Evolutionary conservation across 2,329 filamentous ascomycete genomes (phyloP).

Genomic region (Cyclaneusma minus): DNA sequence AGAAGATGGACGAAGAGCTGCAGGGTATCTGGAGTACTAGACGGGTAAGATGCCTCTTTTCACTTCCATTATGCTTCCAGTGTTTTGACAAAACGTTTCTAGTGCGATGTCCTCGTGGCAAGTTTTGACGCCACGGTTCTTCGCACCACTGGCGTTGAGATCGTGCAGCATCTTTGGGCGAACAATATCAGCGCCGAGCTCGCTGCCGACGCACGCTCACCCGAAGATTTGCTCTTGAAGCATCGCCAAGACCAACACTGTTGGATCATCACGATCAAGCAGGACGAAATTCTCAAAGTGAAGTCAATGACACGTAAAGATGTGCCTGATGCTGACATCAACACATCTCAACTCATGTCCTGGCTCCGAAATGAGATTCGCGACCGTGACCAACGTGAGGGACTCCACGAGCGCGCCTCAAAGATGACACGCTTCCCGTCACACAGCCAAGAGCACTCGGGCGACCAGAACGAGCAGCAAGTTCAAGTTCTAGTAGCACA

Average conservation of each 20-base stretch:
- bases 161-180: slow-evolving; percentile 67
- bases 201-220: slow-evolving; percentile 60
- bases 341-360: slow-evolving; percentile 53
- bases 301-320: slow-evolving; percentile 66
- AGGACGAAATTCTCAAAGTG: slow-evolving; percentile 60
- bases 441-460: slow-evolving; percentile 9
- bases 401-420: slow-evolving; percentile 26
- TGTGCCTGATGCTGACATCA: slow-evolving; percentile 58
- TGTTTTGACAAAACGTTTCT: slow-evolving; percentile 4
- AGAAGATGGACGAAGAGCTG: slow-evolving; percentile 50
- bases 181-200: slow-evolving; percentile 81
- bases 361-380: slow-evolving; percentile 75
- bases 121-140: slow-evolving; percentile 70
- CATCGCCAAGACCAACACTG: slow-evolving; percentile 65
- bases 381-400: slow-evolving; percentile 53
- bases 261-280: slow-evolving; percentile 84
- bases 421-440: slow-evolving; percentile 16
- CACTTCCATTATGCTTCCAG: neutral
- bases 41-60: slow-evolving; percentile 39
- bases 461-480: slow-evolving; percentile 42
- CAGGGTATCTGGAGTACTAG: slow-evolving; percentile 43
- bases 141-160: slow-evolving; percentile 58
- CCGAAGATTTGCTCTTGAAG: slow-evolving; percentile 64
- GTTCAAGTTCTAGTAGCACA: slow-evolving; percentile 75
- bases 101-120: slow-evolving; percentile 81